Percentiles rank a stretch among this genome's conserved stretches.
phyloP scores from a whole-genome alignment of 495 filamentous ascomycete species.

The Letharia lupina region DNA sequence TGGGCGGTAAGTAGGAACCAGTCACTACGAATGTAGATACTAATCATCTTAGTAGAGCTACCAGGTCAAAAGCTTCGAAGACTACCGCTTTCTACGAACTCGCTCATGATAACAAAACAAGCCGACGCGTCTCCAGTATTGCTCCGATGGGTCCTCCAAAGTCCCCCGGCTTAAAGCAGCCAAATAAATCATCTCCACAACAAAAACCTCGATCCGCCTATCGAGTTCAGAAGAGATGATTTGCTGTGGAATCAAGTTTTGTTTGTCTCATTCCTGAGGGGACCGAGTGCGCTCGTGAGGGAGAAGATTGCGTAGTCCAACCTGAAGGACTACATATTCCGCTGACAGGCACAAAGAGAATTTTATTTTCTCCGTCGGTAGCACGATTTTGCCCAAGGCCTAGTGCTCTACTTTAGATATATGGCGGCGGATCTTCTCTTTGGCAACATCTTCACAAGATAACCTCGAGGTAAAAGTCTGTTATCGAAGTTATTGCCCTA shows the following conservation, averaged over 20 bases:
- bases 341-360: conserved; percentile 8
- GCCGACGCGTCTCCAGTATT: conserved; percentile 1
- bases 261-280: background rate
- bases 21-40: conserved; percentile 1
- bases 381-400: background rate
- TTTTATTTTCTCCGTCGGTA: conserved; percentile 5
- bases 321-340: conserved; percentile 5
- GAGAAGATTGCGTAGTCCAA: conserved; percentile 1
- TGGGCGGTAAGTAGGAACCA: background rate
- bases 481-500: background rate
- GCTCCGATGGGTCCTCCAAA: conserved; percentile 7
- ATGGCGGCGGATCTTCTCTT: conserved; percentile 6
- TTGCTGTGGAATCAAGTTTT: conserved; percentile 1
- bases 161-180: conserved; percentile 5
- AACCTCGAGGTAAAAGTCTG: conserved; percentile 1
- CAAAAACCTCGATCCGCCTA: conserved; percentile 3
- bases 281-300: background rate
- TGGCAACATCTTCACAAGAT: conserved; percentile 3
- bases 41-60: conserved; percentile 7
- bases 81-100: conserved; percentile 1
- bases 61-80: background rate
- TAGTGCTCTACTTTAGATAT: conserved; percentile 2
- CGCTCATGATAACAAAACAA: conserved; percentile 1
- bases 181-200: conserved; percentile 1
- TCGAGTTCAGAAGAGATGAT: conserved; percentile 4